Evolutionary conservation across 2,329 filamentous ascomycete genomes (phyloP).

Genomic region (Paecilomyces niveus): DNA sequence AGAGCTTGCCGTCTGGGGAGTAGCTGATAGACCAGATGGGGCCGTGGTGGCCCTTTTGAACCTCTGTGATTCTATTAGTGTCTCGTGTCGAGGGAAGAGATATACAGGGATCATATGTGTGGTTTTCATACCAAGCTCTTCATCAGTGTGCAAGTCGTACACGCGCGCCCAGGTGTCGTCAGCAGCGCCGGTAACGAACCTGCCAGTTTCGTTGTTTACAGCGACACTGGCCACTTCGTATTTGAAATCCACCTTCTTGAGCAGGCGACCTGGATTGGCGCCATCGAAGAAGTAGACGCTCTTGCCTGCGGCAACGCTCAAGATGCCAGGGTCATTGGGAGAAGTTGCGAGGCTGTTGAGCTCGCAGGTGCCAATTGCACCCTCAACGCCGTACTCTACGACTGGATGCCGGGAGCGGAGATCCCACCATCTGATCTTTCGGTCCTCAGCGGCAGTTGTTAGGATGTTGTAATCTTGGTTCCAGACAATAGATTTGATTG

Average conservation of each 20-base stretch:
- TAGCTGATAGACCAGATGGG: slow-evolving; percentile 96
- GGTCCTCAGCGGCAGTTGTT: slow-evolving; percentile 84
- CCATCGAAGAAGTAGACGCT: slow-evolving; percentile 89
- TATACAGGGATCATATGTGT: not conserved
- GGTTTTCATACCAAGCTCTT: slow-evolving; percentile 57
- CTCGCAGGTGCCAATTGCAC: slow-evolving; percentile 86
- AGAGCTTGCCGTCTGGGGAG: slow-evolving; percentile 90
- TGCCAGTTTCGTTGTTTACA: slow-evolving; percentile 71
- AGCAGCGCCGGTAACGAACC: slow-evolving; percentile 74
- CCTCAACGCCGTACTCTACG: slow-evolving; percentile 70
- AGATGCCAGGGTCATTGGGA: slow-evolving; percentile 59
- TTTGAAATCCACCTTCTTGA: slow-evolving; percentile 73
- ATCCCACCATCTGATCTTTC: slow-evolving; percentile 92
- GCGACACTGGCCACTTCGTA: slow-evolving; percentile 90
- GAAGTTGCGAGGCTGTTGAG: slow-evolving; percentile 62
- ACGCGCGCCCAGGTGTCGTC: slow-evolving; percentile 96
- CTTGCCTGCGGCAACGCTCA: slow-evolving; percentile 92
- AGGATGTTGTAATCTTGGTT: slow-evolving; percentile 79
- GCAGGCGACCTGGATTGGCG: slow-evolving; percentile 55
- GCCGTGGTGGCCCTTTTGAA: slow-evolving; percentile 94
- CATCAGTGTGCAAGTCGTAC: slow-evolving; percentile 77
- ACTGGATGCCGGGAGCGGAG: slow-evolving; percentile 68
- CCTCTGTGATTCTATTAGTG: slow-evolving; percentile 49
- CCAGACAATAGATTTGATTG: slow-evolving; percentile 97
- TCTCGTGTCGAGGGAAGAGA: slow-evolving; percentile 2